These are phyloP conservation scores for Penicillium sp. DNA, from an alignment of 2,329 filamentous ascomycete genomes.

Conservation along the genomic window DNA sequence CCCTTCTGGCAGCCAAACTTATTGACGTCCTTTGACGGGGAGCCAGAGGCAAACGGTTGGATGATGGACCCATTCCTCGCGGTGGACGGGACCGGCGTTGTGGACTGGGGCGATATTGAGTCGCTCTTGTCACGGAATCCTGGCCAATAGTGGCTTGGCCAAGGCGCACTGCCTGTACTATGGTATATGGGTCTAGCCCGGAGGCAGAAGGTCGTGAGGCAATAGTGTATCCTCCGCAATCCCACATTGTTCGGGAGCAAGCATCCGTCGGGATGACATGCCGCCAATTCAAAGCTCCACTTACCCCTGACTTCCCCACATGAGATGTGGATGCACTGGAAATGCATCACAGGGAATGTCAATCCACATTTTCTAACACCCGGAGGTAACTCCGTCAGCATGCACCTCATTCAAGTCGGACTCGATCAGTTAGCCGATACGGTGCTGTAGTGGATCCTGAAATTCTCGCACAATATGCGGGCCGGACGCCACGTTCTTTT, in stretches of 20 bases:
- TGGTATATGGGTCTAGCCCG: not conserved
- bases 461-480: too few species aligned
- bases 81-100: slow-evolving; percentile 1
- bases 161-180: not conserved
- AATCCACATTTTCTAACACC: too few species aligned
- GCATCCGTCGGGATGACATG: slow-evolving; percentile 2
- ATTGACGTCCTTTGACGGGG: slow-evolving; percentile 6
- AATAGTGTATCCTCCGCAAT: not conserved
- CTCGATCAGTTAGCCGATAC: too few species aligned
- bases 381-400: too few species aligned
- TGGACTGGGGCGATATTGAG: slow-evolving; percentile 9
- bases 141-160: slow-evolving; percentile 1
- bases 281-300: too few species aligned
- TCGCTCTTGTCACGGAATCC: slow-evolving; percentile 3
- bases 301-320: not conserved
- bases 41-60: slow-evolving; percentile 3
- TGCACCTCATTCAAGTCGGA: too few species aligned
- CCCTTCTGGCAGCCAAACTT: slow-evolving; percentile 3
- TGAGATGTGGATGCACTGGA: not conserved
- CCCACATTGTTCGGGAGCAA: slow-evolving; percentile 4
- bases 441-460: too few species aligned
- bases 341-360: too few species aligned
- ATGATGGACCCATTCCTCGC: slow-evolving; percentile 7
- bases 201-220: too few species aligned
- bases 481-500: too few species aligned